Conservation (phyloP, 2,329 filamentous ascomycete genomes). For the Ophiocordyceps unilateralis region DNA sequence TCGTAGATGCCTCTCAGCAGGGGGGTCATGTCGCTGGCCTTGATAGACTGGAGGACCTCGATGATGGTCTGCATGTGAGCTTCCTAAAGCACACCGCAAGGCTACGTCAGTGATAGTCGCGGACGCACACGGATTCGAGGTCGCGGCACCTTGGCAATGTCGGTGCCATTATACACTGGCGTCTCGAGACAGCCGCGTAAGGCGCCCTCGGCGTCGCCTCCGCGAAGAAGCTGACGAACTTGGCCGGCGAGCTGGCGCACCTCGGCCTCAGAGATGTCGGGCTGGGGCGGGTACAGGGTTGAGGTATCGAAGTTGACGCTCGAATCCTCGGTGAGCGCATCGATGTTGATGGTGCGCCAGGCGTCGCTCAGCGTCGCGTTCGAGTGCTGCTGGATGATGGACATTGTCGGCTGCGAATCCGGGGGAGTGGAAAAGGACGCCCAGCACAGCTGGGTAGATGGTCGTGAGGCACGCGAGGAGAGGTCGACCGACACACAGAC, state of each 20-base stretch:
- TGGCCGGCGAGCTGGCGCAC: constrained; percentile 5
- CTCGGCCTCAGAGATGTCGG: constrained; percentile 47
- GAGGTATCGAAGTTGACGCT: constrained; percentile 79
- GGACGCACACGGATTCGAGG: not conserved
- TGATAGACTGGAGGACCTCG: constrained; percentile 90
- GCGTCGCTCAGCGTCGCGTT: constrained; percentile 42
- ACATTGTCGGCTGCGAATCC: constrained; percentile 30
- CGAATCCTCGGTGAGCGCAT: constrained; percentile 79
- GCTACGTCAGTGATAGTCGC: not conserved
- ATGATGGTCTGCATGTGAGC: constrained; percentile 74
- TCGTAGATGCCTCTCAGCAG: constrained; percentile 68
- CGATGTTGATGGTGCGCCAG: constrained; percentile 87
- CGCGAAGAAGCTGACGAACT: constrained; percentile 60
- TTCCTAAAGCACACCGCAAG: constrained; percentile 36
- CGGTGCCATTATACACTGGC: constrained; percentile 53
- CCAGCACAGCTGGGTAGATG: no score
- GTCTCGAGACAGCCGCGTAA: constrained; percentile 70
- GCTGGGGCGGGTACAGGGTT: constrained; percentile 60
- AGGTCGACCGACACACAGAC: no score
- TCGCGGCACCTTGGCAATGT: constrained; percentile 31
- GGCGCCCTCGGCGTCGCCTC: constrained; percentile 76
- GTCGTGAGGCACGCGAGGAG: no score
- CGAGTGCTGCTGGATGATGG: constrained; percentile 49
- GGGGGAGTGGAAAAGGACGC: no score
- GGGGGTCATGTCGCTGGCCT: constrained; percentile 86